Evolutionary conservation across 306 rosid genomes (phyloP).

Genomic region (Neltuma alba): DNA sequence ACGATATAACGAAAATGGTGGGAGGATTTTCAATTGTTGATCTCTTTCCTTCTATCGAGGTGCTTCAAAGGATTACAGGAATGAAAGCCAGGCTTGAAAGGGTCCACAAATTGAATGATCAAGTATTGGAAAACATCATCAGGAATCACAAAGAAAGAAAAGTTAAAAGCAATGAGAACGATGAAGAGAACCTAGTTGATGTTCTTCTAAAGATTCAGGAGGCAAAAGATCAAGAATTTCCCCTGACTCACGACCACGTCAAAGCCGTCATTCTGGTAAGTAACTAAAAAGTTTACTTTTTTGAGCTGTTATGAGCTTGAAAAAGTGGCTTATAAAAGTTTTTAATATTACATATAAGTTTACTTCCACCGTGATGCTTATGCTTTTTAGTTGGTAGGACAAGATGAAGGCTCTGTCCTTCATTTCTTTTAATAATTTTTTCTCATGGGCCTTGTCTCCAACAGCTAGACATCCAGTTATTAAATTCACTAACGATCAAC

Average conservation of each 20-base stretch:
- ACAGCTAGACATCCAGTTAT: too few relatives aligned
- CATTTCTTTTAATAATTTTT: too few relatives aligned
- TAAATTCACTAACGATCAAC: too few relatives aligned
- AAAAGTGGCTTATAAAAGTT: too few relatives aligned
- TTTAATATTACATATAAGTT: too few relatives aligned
- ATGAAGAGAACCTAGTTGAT: not conserved
- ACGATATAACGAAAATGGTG: not conserved
- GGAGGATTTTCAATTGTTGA: slow-evolving; percentile 12
- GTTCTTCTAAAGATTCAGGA: not conserved
- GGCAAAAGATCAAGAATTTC: not conserved
- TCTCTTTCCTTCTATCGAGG: slow-evolving; percentile 16
- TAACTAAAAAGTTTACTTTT: too few relatives aligned
- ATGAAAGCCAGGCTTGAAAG: not conserved
- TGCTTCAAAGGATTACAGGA: not conserved
- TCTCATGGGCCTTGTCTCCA: too few relatives aligned
- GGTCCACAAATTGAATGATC: not conserved
- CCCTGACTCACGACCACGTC: not conserved
- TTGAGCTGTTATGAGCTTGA: too few relatives aligned
- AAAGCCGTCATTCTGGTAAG: not conserved
- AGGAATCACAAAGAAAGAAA: not conserved
- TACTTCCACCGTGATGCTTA: too few relatives aligned
- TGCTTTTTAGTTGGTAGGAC: too few relatives aligned
- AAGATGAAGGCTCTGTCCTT: too few relatives aligned
- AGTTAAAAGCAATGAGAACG: not conserved
- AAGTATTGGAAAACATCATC: not conserved